Conservation (phyloP, 345 rosid species). For the Leavenworthia alabamica region DNA sequence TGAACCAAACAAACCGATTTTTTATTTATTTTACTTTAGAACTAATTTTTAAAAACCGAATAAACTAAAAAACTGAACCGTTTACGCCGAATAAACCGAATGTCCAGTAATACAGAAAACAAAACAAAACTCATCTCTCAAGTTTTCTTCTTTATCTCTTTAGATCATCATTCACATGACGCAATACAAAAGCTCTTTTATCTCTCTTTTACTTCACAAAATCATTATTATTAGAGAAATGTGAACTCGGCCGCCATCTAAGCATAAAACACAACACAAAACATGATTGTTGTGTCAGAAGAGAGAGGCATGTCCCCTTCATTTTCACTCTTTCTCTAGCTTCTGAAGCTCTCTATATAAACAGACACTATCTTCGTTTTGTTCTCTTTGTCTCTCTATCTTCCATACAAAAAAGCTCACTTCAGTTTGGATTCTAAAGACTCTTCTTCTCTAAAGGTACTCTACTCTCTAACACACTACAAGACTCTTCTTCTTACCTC, state of each 20-base stretch:
- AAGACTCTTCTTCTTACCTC: slow-evolving; percentile 12
- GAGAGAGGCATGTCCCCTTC: slow-evolving; percentile 43
- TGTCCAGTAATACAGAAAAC: too few species aligned
- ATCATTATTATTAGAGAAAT: slow-evolving; percentile 36
- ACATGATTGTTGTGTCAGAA: slow-evolving; percentile 92
- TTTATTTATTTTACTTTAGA: too few species aligned
- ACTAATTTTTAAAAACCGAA: too few species aligned
- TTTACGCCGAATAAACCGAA: too few species aligned
- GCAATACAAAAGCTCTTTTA: slow-evolving; percentile 31
- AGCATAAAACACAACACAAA: slow-evolving; percentile 49
- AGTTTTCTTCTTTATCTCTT: slow-evolving; percentile 3
- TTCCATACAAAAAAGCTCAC: slow-evolving; percentile 21
- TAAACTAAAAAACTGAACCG: too few species aligned
- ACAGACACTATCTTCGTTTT: slow-evolving; percentile 27
- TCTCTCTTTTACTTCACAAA: slow-evolving; percentile 26
- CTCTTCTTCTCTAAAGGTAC: slow-evolving; percentile 20
- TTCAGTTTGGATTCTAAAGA: slow-evolving; percentile 33
- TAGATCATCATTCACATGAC: slow-evolving; percentile 59
- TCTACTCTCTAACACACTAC: not conserved
- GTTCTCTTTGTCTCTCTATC: slow-evolving; percentile 48
- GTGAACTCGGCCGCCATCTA: slow-evolving; percentile 88
- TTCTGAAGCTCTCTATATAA: slow-evolving; percentile 53
- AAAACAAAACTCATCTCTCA: slow-evolving; percentile 8
- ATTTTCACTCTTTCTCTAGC: slow-evolving; percentile 15
- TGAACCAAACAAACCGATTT: too few species aligned